Evolutionary conservation across 345 rosid species (phyloP).

Genomic region (Pelargonium nanum): DNA sequence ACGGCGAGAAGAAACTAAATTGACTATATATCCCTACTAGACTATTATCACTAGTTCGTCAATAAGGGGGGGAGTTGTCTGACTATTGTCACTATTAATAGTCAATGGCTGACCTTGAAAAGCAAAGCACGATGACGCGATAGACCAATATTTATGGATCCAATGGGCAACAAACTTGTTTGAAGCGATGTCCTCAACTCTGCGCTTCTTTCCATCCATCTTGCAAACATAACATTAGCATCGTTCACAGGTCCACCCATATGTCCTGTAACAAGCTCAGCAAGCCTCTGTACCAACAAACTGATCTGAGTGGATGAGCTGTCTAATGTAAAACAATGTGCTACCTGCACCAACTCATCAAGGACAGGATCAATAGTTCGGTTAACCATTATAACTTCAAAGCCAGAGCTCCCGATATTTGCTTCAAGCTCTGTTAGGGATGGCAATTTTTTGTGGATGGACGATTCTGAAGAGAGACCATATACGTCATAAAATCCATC

Average conservation of each 20-base stretch:
- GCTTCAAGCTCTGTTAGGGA: slow-evolving; percentile 77
- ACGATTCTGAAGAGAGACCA: slow-evolving; percentile 48
- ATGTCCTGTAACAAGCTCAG: slow-evolving; percentile 89
- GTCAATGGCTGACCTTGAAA: slow-evolving; percentile 62
- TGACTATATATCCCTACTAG: neutral
- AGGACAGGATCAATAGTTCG: slow-evolving; percentile 56
- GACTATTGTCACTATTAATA: neutral
- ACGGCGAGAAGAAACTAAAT: neutral
- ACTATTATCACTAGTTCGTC: neutral
- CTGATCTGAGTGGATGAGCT: slow-evolving; percentile 55
- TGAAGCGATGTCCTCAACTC: slow-evolving; percentile 72
- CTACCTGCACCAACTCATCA: slow-evolving; percentile 75
- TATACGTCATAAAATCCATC: slow-evolving; percentile 92
- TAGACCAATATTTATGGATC: slow-evolving; percentile 74
- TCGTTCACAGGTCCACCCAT: slow-evolving; percentile 97
- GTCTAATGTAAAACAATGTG: slow-evolving; percentile 68
- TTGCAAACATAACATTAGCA: slow-evolving; percentile 68
- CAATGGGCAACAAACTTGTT: slow-evolving; percentile 78
- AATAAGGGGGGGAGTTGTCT: neutral
- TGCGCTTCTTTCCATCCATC: slow-evolving; percentile 78
- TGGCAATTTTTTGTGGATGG: slow-evolving; percentile 65
- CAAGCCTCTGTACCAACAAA: slow-evolving; percentile 64
- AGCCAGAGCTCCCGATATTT: slow-evolving; percentile 50
- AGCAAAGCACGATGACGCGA: slow-evolving; percentile 97
- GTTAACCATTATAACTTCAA: slow-evolving; percentile 80